Evolutionary conservation across 1,284 basidiomycete genomes (phyloP), one percentile per base, ranked within the genome.

Genomic region (Cutaneotrichosporon sp.): DNA sequence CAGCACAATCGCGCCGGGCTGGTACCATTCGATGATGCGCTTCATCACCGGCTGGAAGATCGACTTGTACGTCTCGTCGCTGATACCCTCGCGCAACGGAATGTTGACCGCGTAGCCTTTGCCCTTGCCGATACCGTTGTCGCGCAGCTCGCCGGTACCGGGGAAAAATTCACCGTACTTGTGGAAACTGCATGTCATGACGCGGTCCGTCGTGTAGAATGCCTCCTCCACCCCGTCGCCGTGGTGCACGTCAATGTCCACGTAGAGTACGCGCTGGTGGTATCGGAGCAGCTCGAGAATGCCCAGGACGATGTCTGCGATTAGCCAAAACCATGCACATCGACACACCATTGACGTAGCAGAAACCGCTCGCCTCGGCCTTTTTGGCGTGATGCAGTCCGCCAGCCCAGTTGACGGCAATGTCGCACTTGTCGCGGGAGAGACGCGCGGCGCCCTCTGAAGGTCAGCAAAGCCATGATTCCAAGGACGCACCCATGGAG

Each of bases 141-240:
- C 96, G 61, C 93, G 80, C 39, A 98, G 78, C 74, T 97, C 94
- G 30, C 96, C 96, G 1, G 96, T 99, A 12, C 96, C 96, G 17
- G 96, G 96, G 77, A 99, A 99, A 75, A 90, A 99, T 73, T 99
- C 96, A 44, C 96, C 96, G 66, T 97, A 99, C 76, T 98, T 98
- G 76, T 99, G 96, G 76, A 98, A 97, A 64, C 88, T 92, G 69
- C 86, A 86, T 0, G 94, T 97, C 96, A 99, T 98, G 46, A 99
- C 96, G 42, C 96, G 81, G 70, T 99, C 94, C 14, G 96, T 98
- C 0, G 93, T 96, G 73, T 97, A 98, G 74, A 99, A 99, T 0
- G 96, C 96, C 75, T 98, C 96, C 72, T 99, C 96, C 8, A 99
- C 96, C 40, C 96, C 96, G 73, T 99, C 96, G 15, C 96, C 96